Evolutionary conservation across 1,284 basidiomycete species (phyloP), one percentile per base, ranked within the genome.

Genomic region (Cutaneotrichosporon daszewskae): DNA sequence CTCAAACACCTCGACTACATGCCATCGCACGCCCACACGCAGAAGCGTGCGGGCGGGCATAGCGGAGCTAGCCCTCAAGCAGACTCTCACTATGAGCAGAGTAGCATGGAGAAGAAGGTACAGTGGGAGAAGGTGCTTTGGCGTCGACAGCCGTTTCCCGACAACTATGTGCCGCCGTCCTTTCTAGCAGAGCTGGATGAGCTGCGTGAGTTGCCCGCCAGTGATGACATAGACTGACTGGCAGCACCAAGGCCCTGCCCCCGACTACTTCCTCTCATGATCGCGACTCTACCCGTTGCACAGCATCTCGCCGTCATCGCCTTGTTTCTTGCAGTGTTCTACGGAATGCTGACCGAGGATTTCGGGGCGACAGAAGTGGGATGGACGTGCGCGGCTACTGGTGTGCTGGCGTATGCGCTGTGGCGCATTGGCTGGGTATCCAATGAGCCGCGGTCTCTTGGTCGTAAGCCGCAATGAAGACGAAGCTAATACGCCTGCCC

Each of bases 101-200:
- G n/a, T 35, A 12, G 29, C 17, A 14, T 13, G 5, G 11, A 6
- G 6, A 18, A 19, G 32, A 39, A 22, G 19, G 32, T 41, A 16
- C 34, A 43, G 54, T 94, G 88, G 86, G 79, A 83, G 63, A 85
- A 83, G 61, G 76, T 86, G n/a, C 78, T 96, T 16, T 95, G 89
- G 88, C 82, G 82, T 62, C 73, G 69, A 49, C 85, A 85, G 61
- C 74, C 78, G 5, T 85, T 78, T 62, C 81, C 85, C 13, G 91
- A 95, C 71, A 90, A 92, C 66, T 81, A 89, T 70, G 83, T 95
- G 39, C 84, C 86, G 10, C 71, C 72, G 3, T 76, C 79, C 9
- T 95, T 94, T 66, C 76, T 94, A 38, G 79, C 83, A 1, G 83
- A 86, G 47, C 72, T 95, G 47, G 77, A 77, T 59, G 79, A 73